Evolutionary conservation across 495 filamentous ascomycete species (phyloP), one percentile per base, ranked within the genome.

Genomic region (Rhypophila decipiens): DNA sequence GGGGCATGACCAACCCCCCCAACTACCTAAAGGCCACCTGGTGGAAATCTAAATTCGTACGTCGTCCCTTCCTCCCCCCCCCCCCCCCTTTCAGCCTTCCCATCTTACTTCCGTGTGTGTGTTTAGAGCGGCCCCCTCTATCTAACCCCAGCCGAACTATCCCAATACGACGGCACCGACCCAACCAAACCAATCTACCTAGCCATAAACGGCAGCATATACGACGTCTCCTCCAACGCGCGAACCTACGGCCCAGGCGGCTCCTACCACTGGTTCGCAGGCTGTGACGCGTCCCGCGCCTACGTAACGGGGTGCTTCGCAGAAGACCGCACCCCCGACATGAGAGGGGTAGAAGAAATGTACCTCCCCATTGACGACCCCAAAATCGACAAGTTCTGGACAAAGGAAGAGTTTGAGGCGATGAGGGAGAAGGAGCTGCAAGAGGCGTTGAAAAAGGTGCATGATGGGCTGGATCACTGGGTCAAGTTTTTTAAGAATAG

Each of bases 241-340:
- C 66, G 70, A 17, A 81, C 85, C 54, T 98, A 99, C 76, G 91
- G 93, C 1, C 88, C 90, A 0, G 90, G 88, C 15, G 94, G 93
- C 2, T 77, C 76, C 38, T 99, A 99, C 74, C 73, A 80, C 43
- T 86, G 87, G 70, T 96, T 99, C 66, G 74, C 88, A 0, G 93
- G 93, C 24, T 72, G 74, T 15, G 93, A 99, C 66, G 93, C 93
- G 5, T 79, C 86, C 2, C 84, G 93, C 22, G 87, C 85, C 3
- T 99, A 88, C 67, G 82, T 99, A n/a, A 96, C 93, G n/a, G 88
- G 87, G 2, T 99, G 93, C 64, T 99, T 99, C 73, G 69, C 79
- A 24, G 83, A 86, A 40, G 91, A 97, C 71, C 69, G 85, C 31
- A 94, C 83, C 4, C 66, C 81, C 1, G 90, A 97, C 64, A 64